Evolutionary conservation across 2,329 filamentous ascomycete genomes (phyloP), one percentile per base, ranked within the genome.

Genomic region (Escovopsis sp.): DNA sequence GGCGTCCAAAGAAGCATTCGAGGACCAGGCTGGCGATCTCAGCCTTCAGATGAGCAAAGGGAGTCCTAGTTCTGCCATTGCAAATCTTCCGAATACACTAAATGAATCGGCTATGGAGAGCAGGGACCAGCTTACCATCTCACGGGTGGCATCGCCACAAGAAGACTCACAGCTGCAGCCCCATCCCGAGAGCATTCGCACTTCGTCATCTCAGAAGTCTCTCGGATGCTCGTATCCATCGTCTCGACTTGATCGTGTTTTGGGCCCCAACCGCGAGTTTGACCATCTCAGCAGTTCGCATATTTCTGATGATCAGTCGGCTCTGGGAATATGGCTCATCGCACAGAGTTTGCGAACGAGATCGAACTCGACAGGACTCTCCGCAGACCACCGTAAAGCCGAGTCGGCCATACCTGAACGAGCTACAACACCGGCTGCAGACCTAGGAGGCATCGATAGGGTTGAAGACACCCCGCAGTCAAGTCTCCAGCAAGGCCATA

Each of bases 241-340:
- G 1, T 38, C 47, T 18, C 45, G 45, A n/a, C 30, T 48, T 11
- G 50, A 49, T 5, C 45, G 47, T 34, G 39, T 47, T 8, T 40
- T 49, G 39, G 51, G 48, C 9, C n/a, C 30, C 3, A 50, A 54
- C 23, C 54, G 51, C 32, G 55, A 57, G 12, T 59, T 60, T 39
- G 52, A 52, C 26, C 56, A 53, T 36, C 53, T 52, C 2, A 52
- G 51, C 28, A 53, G 50, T 32, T 58, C 59, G 6, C 55, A 57
- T 32, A 52, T 53, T 1, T 51, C 48, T 43, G 61, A 63, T 33
- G 54, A 54, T 11, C 55, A 59, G 38, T 61, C 60, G n/a, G 51
- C 55, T 7, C 51, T 64, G 40, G 53, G 55, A 6, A 51, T 61
- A 19, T 64, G 61, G 61, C 55, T 64, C n/a, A 58, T 58, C 32